Conservation (phyloP, 768 basidiomycete genomes). For the Atractiella rhizophila region DNA sequence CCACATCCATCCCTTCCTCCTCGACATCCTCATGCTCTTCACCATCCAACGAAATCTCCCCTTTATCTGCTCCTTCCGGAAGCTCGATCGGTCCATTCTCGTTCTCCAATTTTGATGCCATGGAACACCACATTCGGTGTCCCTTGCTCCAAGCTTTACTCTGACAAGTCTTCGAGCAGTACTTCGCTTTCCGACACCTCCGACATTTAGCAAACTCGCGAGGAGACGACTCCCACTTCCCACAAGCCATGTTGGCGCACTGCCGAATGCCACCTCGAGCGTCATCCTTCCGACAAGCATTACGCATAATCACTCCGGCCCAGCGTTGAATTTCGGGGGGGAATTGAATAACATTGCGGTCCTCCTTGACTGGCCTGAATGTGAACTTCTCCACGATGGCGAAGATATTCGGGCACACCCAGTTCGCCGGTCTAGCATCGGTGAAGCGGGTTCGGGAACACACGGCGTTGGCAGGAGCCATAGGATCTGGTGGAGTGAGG, state of each 20-base stretch:
- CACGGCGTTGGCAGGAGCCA: background rate
- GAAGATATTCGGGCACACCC: constrained; percentile 36
- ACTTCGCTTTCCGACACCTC: constrained; percentile 88
- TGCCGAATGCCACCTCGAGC: constrained; percentile 74
- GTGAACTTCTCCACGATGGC: constrained; percentile 90
- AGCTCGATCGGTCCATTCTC: no score
- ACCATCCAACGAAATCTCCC: no score
- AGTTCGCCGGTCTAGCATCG: background rate
- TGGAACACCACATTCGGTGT: no score
- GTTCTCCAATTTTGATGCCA: no score
- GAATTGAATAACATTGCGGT: constrained; percentile 26
- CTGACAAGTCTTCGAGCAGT: constrained; percentile 93
- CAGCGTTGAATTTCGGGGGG: constrained; percentile 90
- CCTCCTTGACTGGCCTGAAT: constrained; percentile 36
- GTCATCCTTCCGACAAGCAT: constrained; percentile 95
- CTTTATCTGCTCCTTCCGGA: no score
- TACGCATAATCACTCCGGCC: constrained; percentile 99
- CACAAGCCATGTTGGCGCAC: constrained; percentile 96
- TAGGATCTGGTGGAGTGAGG: background rate
- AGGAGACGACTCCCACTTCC: constrained; percentile 73
- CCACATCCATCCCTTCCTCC: no score
- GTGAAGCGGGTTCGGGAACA: background rate
- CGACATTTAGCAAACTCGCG: constrained; percentile 93
- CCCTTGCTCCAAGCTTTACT: constrained; percentile 90
- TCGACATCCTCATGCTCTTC: no score